phyloP scores from a whole-genome alignment of 495 filamentous ascomycete genomes.

The Penicillium steckii region DNA sequence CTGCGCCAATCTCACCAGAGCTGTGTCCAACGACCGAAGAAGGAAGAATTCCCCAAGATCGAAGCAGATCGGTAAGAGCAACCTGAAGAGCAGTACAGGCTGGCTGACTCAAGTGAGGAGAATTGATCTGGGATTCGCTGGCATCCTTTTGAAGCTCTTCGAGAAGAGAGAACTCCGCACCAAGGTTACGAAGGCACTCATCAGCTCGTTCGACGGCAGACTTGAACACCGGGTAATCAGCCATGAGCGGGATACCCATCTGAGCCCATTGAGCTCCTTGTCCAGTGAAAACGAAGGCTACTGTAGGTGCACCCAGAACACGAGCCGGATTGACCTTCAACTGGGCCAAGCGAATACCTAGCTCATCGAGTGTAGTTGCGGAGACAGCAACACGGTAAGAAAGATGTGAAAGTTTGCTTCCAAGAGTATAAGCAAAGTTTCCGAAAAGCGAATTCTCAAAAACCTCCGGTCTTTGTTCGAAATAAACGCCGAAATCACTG shows the following conservation, averaged over 20 bases:
- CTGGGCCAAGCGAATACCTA: constrained; percentile 23
- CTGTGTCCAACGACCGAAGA: constrained; percentile 37
- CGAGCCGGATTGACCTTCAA: constrained; percentile 21
- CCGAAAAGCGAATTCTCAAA: constrained; percentile 29
- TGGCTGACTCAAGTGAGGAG: constrained; percentile 31
- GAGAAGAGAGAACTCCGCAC: constrained; percentile 23
- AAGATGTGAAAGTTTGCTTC: constrained; percentile 26
- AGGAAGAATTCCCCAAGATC: constrained; percentile 32
- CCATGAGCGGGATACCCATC: constrained; percentile 34
- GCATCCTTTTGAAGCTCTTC: constrained; percentile 10
- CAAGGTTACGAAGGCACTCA: constrained; percentile 17
- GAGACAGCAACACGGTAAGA: constrained; percentile 25
- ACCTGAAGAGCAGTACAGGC: constrained; percentile 40
- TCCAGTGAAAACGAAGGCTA: constrained; percentile 37
- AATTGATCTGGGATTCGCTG: constrained; percentile 14
- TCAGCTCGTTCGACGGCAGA: constrained; percentile 19
- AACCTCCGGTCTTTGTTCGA: constrained; percentile 31
- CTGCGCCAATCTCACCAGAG: constrained; percentile 42
- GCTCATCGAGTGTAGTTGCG: constrained; percentile 25
- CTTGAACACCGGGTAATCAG: constrained; percentile 24
- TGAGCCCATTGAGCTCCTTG: constrained; percentile 44
- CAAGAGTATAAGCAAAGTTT: constrained; percentile 30
- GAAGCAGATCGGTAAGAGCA: constrained; percentile 32
- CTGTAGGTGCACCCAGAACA: constrained; percentile 18
- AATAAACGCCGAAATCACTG: constrained; percentile 30